These are phyloP conservation scores for Mycena filopes DNA, from an alignment of 768 basidiomycete species.

Conservation along the genomic window DNA sequence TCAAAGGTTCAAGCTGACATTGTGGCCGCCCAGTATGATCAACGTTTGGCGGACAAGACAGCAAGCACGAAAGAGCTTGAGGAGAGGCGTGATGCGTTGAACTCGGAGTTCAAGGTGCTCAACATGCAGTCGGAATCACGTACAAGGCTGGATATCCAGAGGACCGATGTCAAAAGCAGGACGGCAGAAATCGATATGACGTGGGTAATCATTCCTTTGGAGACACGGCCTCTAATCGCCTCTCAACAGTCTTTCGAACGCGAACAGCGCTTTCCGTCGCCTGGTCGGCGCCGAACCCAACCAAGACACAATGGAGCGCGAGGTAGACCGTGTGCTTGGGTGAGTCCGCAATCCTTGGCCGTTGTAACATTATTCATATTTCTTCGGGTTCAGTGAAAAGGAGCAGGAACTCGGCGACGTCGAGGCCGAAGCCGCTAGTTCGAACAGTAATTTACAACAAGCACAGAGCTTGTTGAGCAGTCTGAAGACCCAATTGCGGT, in stretches of 20 bases:
- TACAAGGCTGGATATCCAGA: conserved; percentile 81
- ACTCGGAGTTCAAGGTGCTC: conserved; percentile 73
- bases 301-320: conserved; percentile 77
- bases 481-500: conserved; percentile 67
- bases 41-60: conserved; percentile 64
- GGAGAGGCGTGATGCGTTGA: conserved; percentile 73
- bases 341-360: conserved; percentile 47
- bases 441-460: conserved; percentile 69
- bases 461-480: conserved; percentile 71
- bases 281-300: conserved; percentile 69
- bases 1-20: conserved; percentile 72
- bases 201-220: conserved; percentile 53
- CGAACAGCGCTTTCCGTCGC: conserved; percentile 70
- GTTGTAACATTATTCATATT: conserved; percentile 7
- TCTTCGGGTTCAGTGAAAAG: conserved; percentile 61
- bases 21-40: conserved; percentile 70
- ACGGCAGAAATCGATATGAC: conserved; percentile 71
- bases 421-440: conserved; percentile 54
- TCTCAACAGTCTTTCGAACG: conserved; percentile 67
- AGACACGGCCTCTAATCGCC: conserved; percentile 3
- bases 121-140: conserved; percentile 84
- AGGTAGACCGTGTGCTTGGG: conserved; percentile 69
- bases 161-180: conserved; percentile 73
- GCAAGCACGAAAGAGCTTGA: conserved; percentile 70
- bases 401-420: conserved; percentile 68